phyloP scores from a whole-genome alignment of 2,329 filamentous ascomycete species.

The Exophiala lecanii-corni region DNA sequence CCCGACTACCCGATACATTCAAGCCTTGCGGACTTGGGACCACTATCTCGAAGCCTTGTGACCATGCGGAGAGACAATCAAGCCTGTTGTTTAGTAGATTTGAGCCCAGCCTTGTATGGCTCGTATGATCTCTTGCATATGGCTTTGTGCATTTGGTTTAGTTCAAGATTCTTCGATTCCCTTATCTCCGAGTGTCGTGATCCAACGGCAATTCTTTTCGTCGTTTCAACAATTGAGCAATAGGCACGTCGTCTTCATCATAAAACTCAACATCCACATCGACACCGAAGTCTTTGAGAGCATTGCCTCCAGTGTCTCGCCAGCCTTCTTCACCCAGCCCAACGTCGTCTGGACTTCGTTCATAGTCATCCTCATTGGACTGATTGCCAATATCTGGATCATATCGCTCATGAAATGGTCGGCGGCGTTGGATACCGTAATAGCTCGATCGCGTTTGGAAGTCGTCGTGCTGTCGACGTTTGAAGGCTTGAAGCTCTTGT shows the following conservation, averaged over 20 bases:
- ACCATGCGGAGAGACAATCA: too few species aligned
- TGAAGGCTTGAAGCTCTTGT: constrained; percentile 51
- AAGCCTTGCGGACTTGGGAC: too few species aligned
- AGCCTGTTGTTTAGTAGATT: too few species aligned
- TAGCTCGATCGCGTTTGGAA: constrained; percentile 39
- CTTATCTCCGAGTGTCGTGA: too few species aligned
- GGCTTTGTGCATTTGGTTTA: too few species aligned
- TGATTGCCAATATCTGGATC: constrained; percentile 21
- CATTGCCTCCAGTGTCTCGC: constrained; percentile 59
- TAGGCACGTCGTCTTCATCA: constrained; percentile 56
- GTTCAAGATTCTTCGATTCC: too few species aligned
- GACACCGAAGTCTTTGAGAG: constrained; percentile 59
- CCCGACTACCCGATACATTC: too few species aligned
- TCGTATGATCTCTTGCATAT: too few species aligned
- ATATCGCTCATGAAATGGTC: constrained; percentile 39
- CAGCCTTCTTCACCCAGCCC: constrained; percentile 56
- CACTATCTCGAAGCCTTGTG: too few species aligned
- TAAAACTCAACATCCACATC: constrained; percentile 62
- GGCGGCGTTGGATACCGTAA: constrained; percentile 34
- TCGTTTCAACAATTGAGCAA: constrained; percentile 49
- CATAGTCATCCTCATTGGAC: constrained; percentile 20
- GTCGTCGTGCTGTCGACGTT: constrained; percentile 50
- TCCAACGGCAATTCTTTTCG: constrained; percentile 29
- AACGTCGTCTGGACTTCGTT: constrained; percentile 24
- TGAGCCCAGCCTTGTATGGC: too few species aligned